Evolutionary conservation across 2,329 filamentous ascomycete species (phyloP).

Genomic region (Shiraia sp.): DNA sequence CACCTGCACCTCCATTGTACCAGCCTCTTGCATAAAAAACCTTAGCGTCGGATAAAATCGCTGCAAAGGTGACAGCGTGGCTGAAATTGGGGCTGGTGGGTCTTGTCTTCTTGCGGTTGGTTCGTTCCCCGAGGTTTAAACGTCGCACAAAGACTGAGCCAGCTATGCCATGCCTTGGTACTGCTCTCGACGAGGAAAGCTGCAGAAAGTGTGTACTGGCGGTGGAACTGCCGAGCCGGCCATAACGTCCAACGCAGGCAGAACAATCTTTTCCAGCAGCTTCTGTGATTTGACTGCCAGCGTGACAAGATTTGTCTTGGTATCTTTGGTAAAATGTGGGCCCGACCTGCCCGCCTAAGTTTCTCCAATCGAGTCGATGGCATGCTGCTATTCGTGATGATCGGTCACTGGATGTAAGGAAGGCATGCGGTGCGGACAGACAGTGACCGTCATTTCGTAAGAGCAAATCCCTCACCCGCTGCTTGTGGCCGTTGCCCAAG

Average conservation of each 20-base stretch:
- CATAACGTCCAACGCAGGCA: conserved; percentile 1
- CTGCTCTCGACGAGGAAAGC: conserved; percentile 11
- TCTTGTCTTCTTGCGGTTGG: conserved; percentile 22
- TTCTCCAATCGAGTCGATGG: conserved; percentile 1
- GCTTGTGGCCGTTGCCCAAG: neutral
- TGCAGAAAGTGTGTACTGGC: conserved; percentile 5
- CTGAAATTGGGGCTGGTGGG: conserved; percentile 35
- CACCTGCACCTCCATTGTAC: conserved; percentile 18
- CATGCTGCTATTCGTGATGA: conserved; percentile 13
- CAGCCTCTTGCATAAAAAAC: conserved; percentile 19
- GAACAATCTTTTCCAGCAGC: neutral
- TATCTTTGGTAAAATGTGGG: conserved; percentile 2
- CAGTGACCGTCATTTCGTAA: too few species aligned
- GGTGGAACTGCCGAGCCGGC: conserved; percentile 2
- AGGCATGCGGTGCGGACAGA: conserved; percentile 8
- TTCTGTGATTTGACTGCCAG: neutral
- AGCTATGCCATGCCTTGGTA: conserved; percentile 25
- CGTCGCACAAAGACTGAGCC: conserved; percentile 9
- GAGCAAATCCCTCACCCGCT: neutral
- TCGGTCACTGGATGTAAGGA: conserved; percentile 17
- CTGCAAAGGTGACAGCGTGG: conserved; percentile 29
- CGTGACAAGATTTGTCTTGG: conserved; percentile 4
- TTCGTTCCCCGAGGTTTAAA: conserved; percentile 9
- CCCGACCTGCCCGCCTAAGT: conserved; percentile 13
- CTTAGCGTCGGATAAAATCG: conserved; percentile 27